Evolutionary conservation across 768 basidiomycete species (phyloP), one percentile per base, ranked within the genome.

Genomic region (Pleurotus sapidus): DNA sequence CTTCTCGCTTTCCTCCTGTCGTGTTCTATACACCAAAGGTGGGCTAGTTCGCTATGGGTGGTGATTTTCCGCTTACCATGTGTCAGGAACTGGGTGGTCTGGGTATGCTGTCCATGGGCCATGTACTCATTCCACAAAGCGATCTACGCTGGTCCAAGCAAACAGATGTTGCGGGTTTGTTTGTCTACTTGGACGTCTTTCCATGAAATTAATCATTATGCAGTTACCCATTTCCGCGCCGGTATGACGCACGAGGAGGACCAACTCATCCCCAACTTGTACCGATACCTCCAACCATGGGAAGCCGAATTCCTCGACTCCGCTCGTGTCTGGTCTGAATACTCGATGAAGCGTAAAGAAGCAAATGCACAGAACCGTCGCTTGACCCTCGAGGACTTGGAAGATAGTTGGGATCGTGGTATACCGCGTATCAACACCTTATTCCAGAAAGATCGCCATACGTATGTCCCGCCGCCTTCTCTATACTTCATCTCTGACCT

Each of bases 41-140:
- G 8, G 37, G 15, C 37, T 34, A 40, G 4, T 24, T 49, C 14
- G 8, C 37, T 46, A 20, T 4, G 25, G 24, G 37, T 39, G 55
- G 27, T 15, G 27, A 46, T 60, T 38, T 48, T 34, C 40, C 3
- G 49, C 39, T 55, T 8, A 57, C 38, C 39, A 18, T 56, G 57
- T 17, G 34, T 20, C 61, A 86, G 87, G 97, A 98, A 79, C 77
- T 98, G 30, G 97, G 96, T 69, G 97, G 96, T 70, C 84, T 98
- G 45, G 97, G 97, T 54, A 98, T 98, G 97, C 78, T 99, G 66
- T 98, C 95, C 2, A 99, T 99, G 97, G 96, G 96, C 11, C 97
- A 98, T 71, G 95, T 99, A 49, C 80, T 99, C 50, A 98, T 99
- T 59, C 97, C 97, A 42, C 96, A 98, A 69, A 95, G 93, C 65